Evolutionary conservation across 257 asterid species (phyloP).

Genomic region (Lycium ferocissimum): DNA sequence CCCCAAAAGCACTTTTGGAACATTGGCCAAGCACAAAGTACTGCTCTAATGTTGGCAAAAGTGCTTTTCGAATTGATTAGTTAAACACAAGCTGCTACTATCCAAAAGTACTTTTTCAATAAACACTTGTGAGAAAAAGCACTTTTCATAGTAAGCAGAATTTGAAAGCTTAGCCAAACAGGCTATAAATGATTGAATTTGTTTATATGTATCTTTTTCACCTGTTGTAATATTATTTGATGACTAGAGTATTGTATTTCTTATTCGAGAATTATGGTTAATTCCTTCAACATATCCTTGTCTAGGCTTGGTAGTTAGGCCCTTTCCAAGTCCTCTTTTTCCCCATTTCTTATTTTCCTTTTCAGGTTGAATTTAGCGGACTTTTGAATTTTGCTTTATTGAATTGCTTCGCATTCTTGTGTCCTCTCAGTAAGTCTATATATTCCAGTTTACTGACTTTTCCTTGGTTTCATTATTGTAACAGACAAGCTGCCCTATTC

Average conservation of each 20-base stretch:
- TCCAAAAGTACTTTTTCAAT: too few relatives aligned
- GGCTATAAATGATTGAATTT: background rate
- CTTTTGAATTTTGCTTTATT: constrained; percentile 19
- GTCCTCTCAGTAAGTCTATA: background rate
- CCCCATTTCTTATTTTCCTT: background rate
- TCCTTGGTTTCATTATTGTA: constrained; percentile 21
- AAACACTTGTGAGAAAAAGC: too few relatives aligned
- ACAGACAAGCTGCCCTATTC: constrained; percentile 95
- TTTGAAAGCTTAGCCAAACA: too few relatives aligned
- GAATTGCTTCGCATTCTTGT: constrained; percentile 8
- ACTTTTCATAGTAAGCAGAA: too few relatives aligned
- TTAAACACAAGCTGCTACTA: too few relatives aligned
- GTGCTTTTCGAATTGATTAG: too few relatives aligned
- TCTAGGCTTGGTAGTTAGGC: background rate
- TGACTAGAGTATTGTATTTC: background rate
- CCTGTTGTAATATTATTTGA: background rate
- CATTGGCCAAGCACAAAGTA: too few relatives aligned
- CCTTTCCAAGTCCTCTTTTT: constrained; percentile 9
- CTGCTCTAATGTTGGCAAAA: too few relatives aligned
- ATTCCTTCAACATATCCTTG: background rate
- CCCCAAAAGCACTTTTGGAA: too few relatives aligned
- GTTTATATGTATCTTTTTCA: background rate
- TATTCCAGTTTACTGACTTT: background rate
- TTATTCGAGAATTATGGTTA: background rate
- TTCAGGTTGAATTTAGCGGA: background rate